Conservation (phyloP, 164 flowering plant species). For the Chloranthus sessilifolius region DNA sequence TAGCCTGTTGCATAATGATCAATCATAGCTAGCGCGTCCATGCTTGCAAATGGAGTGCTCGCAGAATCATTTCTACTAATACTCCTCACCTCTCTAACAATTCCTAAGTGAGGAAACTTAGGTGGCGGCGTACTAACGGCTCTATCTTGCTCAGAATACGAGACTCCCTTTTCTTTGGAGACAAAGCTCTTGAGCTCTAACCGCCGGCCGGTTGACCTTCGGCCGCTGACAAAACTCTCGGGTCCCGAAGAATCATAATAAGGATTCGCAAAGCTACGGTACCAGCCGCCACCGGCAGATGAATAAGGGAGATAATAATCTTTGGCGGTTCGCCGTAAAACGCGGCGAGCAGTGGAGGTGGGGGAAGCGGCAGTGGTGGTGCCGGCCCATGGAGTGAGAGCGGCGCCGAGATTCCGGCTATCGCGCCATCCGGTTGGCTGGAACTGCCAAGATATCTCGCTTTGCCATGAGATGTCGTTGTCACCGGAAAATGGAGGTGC, state of each 20-base stretch:
- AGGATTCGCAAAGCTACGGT: slow-evolving; percentile 25
- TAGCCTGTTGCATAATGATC: slow-evolving; percentile 14
- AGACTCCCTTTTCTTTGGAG: slow-evolving; percentile 19
- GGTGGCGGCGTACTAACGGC: slow-evolving; percentile 3
- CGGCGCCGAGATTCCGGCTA: slow-evolving; percentile 36
- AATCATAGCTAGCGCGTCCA: slow-evolving; percentile 26
- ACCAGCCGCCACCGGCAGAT: slow-evolving; percentile 2
- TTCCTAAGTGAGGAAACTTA: slow-evolving; percentile 8
- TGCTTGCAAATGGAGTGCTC: slow-evolving; percentile 23
- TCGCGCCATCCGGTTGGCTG: slow-evolving; percentile 48
- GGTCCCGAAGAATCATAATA: slow-evolving; percentile 23
- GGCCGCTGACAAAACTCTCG: background rate
- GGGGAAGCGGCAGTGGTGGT: slow-evolving; percentile 5
- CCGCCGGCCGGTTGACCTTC: no score
- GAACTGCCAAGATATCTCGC: slow-evolving; percentile 67
- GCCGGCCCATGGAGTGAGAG: slow-evolving; percentile 51
- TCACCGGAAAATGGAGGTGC: slow-evolving; percentile 35
- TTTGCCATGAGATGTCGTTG: slow-evolving; percentile 53
- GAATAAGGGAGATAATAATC: slow-evolving; percentile 43
- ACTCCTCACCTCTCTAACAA: slow-evolving; percentile 3
- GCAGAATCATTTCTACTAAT: slow-evolving; percentile 2
- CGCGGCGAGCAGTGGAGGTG: slow-evolving; percentile 12
- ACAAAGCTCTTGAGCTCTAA: slow-evolving; percentile 64
- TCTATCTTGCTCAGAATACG: slow-evolving; percentile 9
- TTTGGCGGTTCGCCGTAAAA: slow-evolving; percentile 39